Percentiles rank a stretch among this genome's conserved stretches.
Conservation (phyloP, 2,329 filamentous ascomycete genomes). For the Neonectria sp. region DNA sequence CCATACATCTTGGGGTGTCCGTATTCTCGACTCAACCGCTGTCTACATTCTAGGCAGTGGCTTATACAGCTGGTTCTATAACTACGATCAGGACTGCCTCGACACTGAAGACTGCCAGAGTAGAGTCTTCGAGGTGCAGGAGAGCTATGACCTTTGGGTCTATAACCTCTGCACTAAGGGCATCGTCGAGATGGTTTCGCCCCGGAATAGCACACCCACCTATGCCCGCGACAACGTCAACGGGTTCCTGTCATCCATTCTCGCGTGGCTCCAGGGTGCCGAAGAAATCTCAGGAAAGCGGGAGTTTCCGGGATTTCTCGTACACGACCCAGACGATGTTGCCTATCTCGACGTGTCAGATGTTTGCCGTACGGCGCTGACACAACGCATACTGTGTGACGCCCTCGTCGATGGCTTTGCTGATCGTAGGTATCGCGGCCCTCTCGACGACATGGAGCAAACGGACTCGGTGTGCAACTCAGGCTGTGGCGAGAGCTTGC, state of each 20-base stretch:
- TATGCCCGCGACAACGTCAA: constrained; percentile 25
- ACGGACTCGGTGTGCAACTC: constrained; percentile 27
- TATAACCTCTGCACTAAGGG: constrained; percentile 43
- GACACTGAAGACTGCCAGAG: constrained; percentile 43
- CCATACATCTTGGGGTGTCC: constrained; percentile 44
- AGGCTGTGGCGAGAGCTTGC: constrained; percentile 26
- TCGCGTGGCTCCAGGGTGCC: constrained; percentile 20
- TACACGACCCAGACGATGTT: constrained; percentile 1
- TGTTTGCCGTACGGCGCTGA: no score
- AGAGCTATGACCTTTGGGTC: constrained; percentile 42
- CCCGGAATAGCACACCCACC: constrained; percentile 6
- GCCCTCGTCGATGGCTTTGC: background rate
- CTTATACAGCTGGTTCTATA: constrained; percentile 48
- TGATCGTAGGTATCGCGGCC: background rate
- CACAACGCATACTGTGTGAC: constrained; percentile 23
- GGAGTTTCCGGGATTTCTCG: constrained; percentile 30
- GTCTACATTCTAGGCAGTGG: constrained; percentile 47
- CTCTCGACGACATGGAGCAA: background rate
- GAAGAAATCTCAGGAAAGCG: constrained; percentile 27
- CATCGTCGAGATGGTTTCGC: constrained; percentile 38
- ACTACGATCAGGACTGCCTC: constrained; percentile 47
- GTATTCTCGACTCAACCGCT: constrained; percentile 37
- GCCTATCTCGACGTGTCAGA: no score
- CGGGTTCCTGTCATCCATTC: no score
- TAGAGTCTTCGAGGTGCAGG: constrained; percentile 35